Base-by-base conservation (phyloP, 2,329 filamentous ascomycete genomes). In the Chaetomiaceae sp. region DNA sequence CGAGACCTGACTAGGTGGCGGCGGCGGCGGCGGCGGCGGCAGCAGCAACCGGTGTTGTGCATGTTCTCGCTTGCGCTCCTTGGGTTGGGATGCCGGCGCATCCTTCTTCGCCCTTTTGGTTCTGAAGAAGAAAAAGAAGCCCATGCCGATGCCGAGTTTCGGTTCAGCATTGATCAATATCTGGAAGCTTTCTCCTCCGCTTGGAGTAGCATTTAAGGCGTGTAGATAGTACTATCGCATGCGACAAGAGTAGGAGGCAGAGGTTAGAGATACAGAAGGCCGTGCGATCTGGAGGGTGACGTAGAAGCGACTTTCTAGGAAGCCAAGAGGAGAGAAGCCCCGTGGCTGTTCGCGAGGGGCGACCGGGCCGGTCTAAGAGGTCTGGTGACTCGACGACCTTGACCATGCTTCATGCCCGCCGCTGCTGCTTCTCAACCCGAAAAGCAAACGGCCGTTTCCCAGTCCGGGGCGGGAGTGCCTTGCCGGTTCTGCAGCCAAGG, bases 81-180 rank as follows among this genome's bases (percentile, higher is more conserved):
- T 58, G 20, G 55, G 10, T 13, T 45, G 29, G 4, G 44, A 30
- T 23, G 51, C 14, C n/a, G 60, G 51, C 21, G 57, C 43, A 1
- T 62, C 57, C 51, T 63, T 64, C 47, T 60, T 65, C 56, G 51
- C 55, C 45, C 64, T 65, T 44, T 59, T 64, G 18, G 58, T 59
- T 32, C 58, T 58, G 48, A 50, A 38, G 48, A n/a, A 27, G 25
- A 27, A 27, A 9, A 65, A 65, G 54, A 62, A 62, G 5, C 58
- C 62, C 63, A 65, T 65, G 55, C 42, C 49, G 48, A 49, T 43
- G 54, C 21, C 20, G 37, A 33, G 14, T 37, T 18, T n/a, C 20
- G 18, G 41, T 36, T 25, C 20, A 25, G 37, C 45, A 51, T 46
- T 8, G 34, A 36, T 25, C 8, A 42, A n/a, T 33, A 14, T 13